These are phyloP conservation scores for Cicer yamashitae DNA, from an alignment of 306 rosid genomes.

Conservation along the genomic window DNA sequence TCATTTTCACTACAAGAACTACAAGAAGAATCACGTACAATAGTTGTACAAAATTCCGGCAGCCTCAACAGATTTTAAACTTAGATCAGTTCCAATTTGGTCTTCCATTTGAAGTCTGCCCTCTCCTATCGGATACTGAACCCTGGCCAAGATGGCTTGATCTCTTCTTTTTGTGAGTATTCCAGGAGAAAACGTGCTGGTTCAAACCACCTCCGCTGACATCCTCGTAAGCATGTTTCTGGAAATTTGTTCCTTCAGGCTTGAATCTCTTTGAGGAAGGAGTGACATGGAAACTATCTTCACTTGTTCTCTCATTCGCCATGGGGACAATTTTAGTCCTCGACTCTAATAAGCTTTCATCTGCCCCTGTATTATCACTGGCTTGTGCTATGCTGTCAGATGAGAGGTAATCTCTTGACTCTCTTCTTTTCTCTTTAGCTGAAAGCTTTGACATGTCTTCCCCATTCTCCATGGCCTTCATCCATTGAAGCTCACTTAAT, in stretches of 20 bases:
- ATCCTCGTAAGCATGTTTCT: slow-evolving; percentile 56
- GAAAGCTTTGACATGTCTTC: slow-evolving; percentile 67
- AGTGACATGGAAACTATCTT: slow-evolving; percentile 57
- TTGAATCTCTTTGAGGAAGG: slow-evolving; percentile 67
- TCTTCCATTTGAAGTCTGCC: slow-evolving; percentile 75
- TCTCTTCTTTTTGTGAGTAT: slow-evolving; percentile 82
- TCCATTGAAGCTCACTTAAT: slow-evolving; percentile 86
- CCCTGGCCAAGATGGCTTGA: slow-evolving; percentile 69
- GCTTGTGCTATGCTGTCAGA: slow-evolving; percentile 57
- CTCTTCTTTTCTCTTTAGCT: slow-evolving; percentile 63
- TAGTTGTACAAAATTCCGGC: slow-evolving; percentile 33
- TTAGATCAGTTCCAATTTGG: slow-evolving; percentile 65
- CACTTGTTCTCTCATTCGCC: slow-evolving; percentile 64
- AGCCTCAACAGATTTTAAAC: slow-evolving; percentile 32
- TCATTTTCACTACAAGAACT: slow-evolving; percentile 31
- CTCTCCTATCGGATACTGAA: slow-evolving; percentile 68
- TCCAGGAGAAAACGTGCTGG: slow-evolving; percentile 77
- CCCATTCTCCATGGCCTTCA: slow-evolving; percentile 96
- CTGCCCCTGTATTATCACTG: slow-evolving; percentile 48
- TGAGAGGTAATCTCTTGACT: slow-evolving; percentile 46
- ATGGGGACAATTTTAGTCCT: slow-evolving; percentile 51
- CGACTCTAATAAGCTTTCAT: slow-evolving; percentile 54
- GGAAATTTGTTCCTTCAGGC: slow-evolving; percentile 57
- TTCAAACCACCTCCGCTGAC: slow-evolving; percentile 60
- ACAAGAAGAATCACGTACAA: slow-evolving; percentile 32